phyloP scores from a whole-genome alignment of 768 basidiomycete genomes.

The Boletus tomentosulus region DNA sequence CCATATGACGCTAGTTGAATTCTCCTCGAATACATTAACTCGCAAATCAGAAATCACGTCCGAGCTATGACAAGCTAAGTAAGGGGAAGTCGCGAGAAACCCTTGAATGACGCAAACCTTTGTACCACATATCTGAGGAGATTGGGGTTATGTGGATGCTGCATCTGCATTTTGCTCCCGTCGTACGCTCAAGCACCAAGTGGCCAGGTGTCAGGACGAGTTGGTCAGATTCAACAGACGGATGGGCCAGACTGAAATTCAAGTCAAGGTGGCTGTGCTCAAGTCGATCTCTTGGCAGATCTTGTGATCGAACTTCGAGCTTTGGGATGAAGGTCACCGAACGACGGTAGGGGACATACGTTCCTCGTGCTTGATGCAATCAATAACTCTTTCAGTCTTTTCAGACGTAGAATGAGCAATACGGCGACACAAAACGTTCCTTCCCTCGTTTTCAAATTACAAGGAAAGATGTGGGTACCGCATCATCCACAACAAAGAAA shows the following conservation, averaged over 20 bases:
- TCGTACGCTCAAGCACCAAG: background rate
- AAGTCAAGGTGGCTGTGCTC: background rate
- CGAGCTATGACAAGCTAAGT: constrained; percentile 42
- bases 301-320: no score
- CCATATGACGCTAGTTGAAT: constrained; percentile 58
- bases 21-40: constrained; percentile 58
- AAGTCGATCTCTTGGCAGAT: background rate
- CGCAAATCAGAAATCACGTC: constrained; percentile 71
- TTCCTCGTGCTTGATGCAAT: no score
- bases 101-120: constrained; percentile 17
- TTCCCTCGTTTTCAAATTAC: no score
- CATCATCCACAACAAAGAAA: no score
- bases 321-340: no score
- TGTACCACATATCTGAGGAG: constrained; percentile 30
- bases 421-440: no score
- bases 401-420: no score
- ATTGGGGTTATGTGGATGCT: constrained; percentile 25
- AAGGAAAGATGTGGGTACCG: no score
- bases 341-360: no score
- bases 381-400: background rate
- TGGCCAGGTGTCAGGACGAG: background rate
- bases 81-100: background rate
- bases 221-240: constrained; percentile 6
- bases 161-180: constrained; percentile 13
- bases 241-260: background rate